Evolutionary conservation across 2,329 filamentous ascomycete genomes (phyloP), one percentile per base, ranked within the genome.

Genomic region (Fusarium nodosum): DNA sequence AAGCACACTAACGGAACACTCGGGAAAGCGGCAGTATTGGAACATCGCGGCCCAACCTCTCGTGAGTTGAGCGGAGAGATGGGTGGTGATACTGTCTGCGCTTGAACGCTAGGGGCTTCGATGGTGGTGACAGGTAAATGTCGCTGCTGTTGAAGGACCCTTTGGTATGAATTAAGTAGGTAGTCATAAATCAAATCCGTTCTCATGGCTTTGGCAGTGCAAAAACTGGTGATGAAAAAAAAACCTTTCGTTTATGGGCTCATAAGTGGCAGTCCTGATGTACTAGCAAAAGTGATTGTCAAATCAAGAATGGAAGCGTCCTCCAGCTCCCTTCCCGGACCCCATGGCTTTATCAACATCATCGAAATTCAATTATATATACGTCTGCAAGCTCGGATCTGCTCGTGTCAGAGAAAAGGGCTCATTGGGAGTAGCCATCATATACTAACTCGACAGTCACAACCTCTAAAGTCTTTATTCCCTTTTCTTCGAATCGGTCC

Each of bases 1-100:
- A 67, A 68, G 30, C 60, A 52, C 42, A 60, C 67, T 62, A 75
- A 76, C 57, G 72, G 73, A 24, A 71, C 74, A 33, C 62, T 68
- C 47, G 71, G 69, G 24, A 75, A 76, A 60, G 60, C 69, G 22
- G 67, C 68, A 31, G 71, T 66, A 22, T 64, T 74, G 47, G 72
- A 64, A 63, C 75, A 82, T 30, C 80, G 82, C n/a, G 85, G 84
- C 3, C 79, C 83, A 48, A 85, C 85, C 36, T 86, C 84, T 73
- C 77, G 87, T 56, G 86, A 88, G 71, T 72, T 89, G 77, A 83
- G 84, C 72, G 87, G 87, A 52, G 87, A 89, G 82, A 87, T 89
- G 86, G 86, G 86, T 59, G 87, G 87, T 20, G 87, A 89, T 83
- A 89, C 87, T 44, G 59, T 74, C 61, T 59, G 66, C 12, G 74